Percentiles rank a stretch among this genome's conserved stretches.
phyloP scores from a whole-genome alignment of 2,329 filamentous ascomycete species.

The Claviceps arundinis region DNA sequence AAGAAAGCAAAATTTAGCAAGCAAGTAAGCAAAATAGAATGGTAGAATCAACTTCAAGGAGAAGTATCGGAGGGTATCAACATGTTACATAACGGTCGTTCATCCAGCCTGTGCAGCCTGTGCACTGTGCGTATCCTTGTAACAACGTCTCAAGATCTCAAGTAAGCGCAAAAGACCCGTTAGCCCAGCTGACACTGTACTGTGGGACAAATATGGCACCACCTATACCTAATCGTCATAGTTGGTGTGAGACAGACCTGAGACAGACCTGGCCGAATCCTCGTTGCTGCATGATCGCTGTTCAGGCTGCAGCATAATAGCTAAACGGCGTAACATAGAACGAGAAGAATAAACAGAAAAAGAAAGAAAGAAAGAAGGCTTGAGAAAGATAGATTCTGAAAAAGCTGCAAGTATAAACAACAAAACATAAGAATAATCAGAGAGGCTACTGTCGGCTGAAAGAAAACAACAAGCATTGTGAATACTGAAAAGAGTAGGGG shows the following conservation, averaged over 20 bases:
- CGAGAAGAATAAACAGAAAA: no score
- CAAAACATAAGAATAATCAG: neutral
- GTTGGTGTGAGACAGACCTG: no score
- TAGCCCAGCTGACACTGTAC: no score
- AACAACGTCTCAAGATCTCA: neutral
- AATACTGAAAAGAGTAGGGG: neutral
- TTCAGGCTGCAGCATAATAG: neutral
- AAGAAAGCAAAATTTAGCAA: neutral
- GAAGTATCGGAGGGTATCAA: neutral
- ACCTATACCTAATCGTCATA: no score
- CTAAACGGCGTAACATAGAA: neutral
- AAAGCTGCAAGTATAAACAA: neutral
- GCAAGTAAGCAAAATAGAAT: neutral
- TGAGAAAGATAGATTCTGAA: neutral
- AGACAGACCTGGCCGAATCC: no score
- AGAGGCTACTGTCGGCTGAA: neutral
- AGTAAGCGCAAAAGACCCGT: no score
- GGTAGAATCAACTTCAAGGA: neutral
- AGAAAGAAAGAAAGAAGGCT: neutral
- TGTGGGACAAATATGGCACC: no score
- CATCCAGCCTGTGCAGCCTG: neutral
- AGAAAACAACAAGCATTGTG: neutral
- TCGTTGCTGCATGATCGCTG: no score
- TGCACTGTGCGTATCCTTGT: neutral
- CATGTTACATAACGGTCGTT: slow-evolving; percentile 1